A percentile compares a stretch with the other conserved stretches of the same genome.
phyloP scores from a whole-genome alignment of 768 basidiomycete genomes.

The Auriscalpium vulgare region DNA sequence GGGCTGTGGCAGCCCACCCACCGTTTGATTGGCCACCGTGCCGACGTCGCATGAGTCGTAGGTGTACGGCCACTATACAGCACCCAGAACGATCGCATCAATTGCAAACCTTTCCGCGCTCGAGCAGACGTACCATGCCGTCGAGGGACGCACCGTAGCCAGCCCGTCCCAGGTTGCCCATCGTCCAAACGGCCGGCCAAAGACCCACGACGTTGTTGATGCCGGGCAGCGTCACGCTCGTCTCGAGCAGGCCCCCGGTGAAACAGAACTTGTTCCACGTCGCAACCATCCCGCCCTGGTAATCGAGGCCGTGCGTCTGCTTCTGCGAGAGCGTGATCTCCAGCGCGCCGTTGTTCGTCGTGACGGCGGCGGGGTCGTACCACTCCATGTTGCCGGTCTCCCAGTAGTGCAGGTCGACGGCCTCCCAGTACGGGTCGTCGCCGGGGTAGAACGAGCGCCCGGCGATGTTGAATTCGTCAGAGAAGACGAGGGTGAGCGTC shows the following conservation, averaged over 20 bases:
- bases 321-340: constrained; percentile 51
- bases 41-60: constrained; percentile 90
- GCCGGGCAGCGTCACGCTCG: constrained; percentile 64
- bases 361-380: constrained; percentile 72
- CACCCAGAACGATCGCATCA: neutral
- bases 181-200: constrained; percentile 78
- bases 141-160: constrained; percentile 85
- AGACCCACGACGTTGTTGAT: constrained; percentile 49
- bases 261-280: constrained; percentile 87
- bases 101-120: neutral
- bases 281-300: constrained; percentile 22
- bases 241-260: constrained; percentile 75
- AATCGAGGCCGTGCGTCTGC: constrained; percentile 59
- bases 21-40: constrained; percentile 78
- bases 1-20: constrained; percentile 52
- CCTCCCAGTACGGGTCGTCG: constrained; percentile 50
- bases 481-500: constrained; percentile 67
- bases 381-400: constrained; percentile 57
- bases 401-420: constrained; percentile 37
- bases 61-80: constrained; percentile 65
- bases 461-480: constrained; percentile 81
- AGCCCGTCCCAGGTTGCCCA: constrained; percentile 81
- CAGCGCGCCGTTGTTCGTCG: constrained; percentile 33
- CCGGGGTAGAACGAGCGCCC: constrained; percentile 81
- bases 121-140: constrained; percentile 49